These are phyloP conservation scores for Phlegmacium glaucopus DNA, from an alignment of 768 basidiomycete species.

Conservation along the genomic window DNA sequence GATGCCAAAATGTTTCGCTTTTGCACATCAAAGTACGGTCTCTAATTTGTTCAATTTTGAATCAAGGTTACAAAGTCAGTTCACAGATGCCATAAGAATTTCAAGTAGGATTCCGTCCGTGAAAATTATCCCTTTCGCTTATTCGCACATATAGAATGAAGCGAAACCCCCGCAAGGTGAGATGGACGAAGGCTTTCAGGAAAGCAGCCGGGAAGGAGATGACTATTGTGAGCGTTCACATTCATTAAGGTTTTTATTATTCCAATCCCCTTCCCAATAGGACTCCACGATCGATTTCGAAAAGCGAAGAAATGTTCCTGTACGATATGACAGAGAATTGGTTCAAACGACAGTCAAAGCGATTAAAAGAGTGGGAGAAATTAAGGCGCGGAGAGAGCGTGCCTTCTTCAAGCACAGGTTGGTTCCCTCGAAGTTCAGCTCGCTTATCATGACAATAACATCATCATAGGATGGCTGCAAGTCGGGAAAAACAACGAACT, in stretches of 20 bases:
- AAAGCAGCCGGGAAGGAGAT: constrained; percentile 99
- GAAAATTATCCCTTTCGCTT: background rate
- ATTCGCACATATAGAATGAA: constrained; percentile 71
- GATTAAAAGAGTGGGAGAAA: constrained; percentile 93
- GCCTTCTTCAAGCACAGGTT: constrained; percentile 96
- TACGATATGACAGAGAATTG: constrained; percentile 94
- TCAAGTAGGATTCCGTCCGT: constrained; percentile 64
- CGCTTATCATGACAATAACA: constrained; percentile 2
- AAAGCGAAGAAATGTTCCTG: constrained; percentile 95
- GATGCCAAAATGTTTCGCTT: constrained; percentile 98
- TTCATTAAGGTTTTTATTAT: background rate
- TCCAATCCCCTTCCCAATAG: constrained; percentile 35
- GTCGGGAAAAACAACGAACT: constrained; percentile 72
- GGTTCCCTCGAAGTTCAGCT: background rate
- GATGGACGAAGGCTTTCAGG: constrained; percentile 99
- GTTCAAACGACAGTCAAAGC: constrained; percentile 92
- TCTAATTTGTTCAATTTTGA: constrained; percentile 1
- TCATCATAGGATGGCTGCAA: constrained; percentile 71
- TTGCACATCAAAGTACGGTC: constrained; percentile 89
- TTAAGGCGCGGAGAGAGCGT: constrained; percentile 84
- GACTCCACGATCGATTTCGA: constrained; percentile 99
- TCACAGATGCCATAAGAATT: constrained; percentile 94
- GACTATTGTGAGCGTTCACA: constrained; percentile 78
- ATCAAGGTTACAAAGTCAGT: constrained; percentile 9
- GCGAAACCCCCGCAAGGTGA: constrained; percentile 96